Percentiles rank a stretch among this genome's conserved stretches.
These are phyloP conservation scores for Penicillium sp. DNA, from an alignment of 2,329 filamentous ascomycete species.

Conservation along the genomic window DNA sequence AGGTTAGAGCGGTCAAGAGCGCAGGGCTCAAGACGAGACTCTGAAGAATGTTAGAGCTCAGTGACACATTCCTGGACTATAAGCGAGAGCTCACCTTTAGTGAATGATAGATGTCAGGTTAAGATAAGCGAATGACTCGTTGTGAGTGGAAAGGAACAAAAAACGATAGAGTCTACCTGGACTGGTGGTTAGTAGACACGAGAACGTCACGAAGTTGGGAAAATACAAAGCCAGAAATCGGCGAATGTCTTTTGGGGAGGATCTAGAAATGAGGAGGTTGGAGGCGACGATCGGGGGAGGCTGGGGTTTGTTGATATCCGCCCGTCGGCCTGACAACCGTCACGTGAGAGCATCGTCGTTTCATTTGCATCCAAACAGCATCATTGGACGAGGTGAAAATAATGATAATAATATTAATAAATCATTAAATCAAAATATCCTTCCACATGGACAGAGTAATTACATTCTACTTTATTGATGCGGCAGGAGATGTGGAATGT, in stretches of 20 bases:
- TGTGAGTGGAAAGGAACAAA: slow-evolving; percentile 6
- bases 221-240: slow-evolving; percentile 16
- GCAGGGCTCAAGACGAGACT: slow-evolving; percentile 39
- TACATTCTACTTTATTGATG: no score
- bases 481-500: no score
- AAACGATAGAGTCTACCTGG: slow-evolving; percentile 2
- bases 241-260: slow-evolving; percentile 13
- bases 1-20: slow-evolving; percentile 38
- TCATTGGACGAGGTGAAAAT: no score
- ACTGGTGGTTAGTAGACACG: slow-evolving; percentile 11
- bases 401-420: no score
- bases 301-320: slow-evolving; percentile 39
- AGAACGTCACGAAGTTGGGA: slow-evolving; percentile 8
- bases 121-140: slow-evolving; percentile 10
- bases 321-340: slow-evolving; percentile 17
- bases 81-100: slow-evolving; percentile 16
- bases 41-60: slow-evolving; percentile 17
- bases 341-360: not conserved
- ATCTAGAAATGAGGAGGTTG: slow-evolving; percentile 42
- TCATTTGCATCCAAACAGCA: not conserved
- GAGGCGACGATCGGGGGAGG: slow-evolving; percentile 28
- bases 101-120: slow-evolving; percentile 17
- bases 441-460: no score
- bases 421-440: no score
- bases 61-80: slow-evolving; percentile 7